phyloP scores from a whole-genome alignment of 106 monocot species.

The Acanthochlamys bracteata region DNA sequence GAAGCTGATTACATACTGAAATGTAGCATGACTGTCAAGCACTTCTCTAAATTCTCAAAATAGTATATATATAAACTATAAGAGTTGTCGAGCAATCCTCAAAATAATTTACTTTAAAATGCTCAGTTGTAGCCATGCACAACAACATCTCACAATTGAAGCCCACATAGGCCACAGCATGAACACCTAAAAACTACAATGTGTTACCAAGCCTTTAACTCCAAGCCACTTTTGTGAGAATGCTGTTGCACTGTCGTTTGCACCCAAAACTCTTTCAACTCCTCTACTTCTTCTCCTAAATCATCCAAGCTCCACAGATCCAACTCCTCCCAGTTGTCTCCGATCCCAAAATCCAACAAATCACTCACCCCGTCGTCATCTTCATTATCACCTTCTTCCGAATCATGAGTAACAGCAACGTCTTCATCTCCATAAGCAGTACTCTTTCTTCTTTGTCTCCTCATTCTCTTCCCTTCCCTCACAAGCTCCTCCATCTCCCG shows the following conservation, averaged over 20 bases:
- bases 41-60: too few relatives aligned
- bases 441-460: conserved; percentile 40
- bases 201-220: conserved; percentile 23
- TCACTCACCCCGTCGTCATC: conserved; percentile 44
- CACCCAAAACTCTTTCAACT: conserved; percentile 52
- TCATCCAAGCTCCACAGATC: conserved; percentile 4
- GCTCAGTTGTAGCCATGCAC: neutral
- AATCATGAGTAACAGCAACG: conserved; percentile 20
- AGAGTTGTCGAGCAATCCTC: too few relatives aligned
- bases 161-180: neutral
- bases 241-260: conserved; percentile 9
- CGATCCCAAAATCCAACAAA: conserved; percentile 66
- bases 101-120: neutral
- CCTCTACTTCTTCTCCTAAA: conserved; percentile 9
- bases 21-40: too few relatives aligned
- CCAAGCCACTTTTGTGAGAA: conserved; percentile 1
- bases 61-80: too few relatives aligned
- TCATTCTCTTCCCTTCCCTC: conserved; percentile 74
- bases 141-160: too few relatives aligned
- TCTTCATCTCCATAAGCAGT: conserved; percentile 13
- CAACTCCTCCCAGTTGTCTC: conserved; percentile 75
- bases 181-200: neutral
- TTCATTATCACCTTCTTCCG: conserved; percentile 19
- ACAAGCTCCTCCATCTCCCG: conserved; percentile 52
- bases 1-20: too few relatives aligned